Conservation (phyloP, 1,139 yeast genomes). For the Diutina siamensis region DNA sequence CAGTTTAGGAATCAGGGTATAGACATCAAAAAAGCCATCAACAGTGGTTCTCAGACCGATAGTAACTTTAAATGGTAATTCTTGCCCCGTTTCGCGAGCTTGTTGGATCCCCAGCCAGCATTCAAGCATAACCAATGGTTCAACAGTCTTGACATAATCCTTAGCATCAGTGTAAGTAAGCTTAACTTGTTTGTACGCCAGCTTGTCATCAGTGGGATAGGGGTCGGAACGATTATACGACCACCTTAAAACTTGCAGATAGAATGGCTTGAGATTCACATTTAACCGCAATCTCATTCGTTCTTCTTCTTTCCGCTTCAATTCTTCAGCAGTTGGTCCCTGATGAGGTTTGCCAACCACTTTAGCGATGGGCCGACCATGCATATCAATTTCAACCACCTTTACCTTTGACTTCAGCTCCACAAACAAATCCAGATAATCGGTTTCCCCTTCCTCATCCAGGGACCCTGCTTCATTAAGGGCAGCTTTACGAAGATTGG, state of each 20-base stretch:
- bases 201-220: slow-evolving; percentile 41
- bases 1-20: slow-evolving; percentile 55
- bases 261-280: slow-evolving; percentile 69
- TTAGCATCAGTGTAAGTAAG: slow-evolving; percentile 41
- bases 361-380: slow-evolving; percentile 23
- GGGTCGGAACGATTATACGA: slow-evolving; percentile 47
- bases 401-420: slow-evolving; percentile 25
- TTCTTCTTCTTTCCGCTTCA: slow-evolving; percentile 56
- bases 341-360: background rate
- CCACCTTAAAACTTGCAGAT: slow-evolving; percentile 66
- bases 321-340: slow-evolving; percentile 10
- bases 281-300: slow-evolving; percentile 71
- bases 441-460: slow-evolving; percentile 25
- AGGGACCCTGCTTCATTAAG: slow-evolving; percentile 22
- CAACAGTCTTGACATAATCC: slow-evolving; percentile 58
- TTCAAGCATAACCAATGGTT: slow-evolving; percentile 75
- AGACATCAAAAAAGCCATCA: slow-evolving; percentile 82
- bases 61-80: slow-evolving; percentile 52
- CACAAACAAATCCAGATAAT: slow-evolving; percentile 30
- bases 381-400: slow-evolving; percentile 27
- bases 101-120: slow-evolving; percentile 88
- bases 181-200: slow-evolving; percentile 26
- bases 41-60: slow-evolving; percentile 76
- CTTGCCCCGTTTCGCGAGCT: slow-evolving; percentile 53
- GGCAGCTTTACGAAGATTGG: slow-evolving; percentile 20